phyloP scores from a whole-genome alignment of 2,329 filamentous ascomycete species.

The Chrysosporium keratinophilum region DNA sequence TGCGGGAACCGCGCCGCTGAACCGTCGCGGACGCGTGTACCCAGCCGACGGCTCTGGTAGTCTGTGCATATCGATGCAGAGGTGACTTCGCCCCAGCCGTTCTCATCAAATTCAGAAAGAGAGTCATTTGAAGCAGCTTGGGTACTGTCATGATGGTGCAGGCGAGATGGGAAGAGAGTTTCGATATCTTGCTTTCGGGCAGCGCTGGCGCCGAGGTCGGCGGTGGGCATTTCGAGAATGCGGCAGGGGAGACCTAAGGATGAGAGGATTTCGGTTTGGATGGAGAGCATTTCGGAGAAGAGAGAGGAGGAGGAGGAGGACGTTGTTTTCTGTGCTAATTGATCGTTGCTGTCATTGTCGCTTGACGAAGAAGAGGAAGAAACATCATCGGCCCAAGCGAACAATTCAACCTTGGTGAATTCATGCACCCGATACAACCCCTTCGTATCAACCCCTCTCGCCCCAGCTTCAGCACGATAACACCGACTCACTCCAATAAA shows the following conservation, averaged over 20 bases:
- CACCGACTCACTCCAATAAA: slow-evolving; percentile 79
- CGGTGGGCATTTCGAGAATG: slow-evolving; percentile 81
- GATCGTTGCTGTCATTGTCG: not conserved
- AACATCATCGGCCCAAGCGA: slow-evolving; percentile 64
- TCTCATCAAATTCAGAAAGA: not conserved
- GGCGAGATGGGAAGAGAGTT: slow-evolving; percentile 71
- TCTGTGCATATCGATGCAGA: slow-evolving; percentile 86
- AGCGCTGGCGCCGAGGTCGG: slow-evolving; percentile 82
- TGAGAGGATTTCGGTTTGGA: slow-evolving; percentile 74
- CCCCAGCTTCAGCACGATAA: slow-evolving; percentile 90
- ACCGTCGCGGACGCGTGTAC: slow-evolving; percentile 53
- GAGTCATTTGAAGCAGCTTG: slow-evolving; percentile 29
- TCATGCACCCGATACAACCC: slow-evolving; percentile 95
- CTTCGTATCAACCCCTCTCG: slow-evolving; percentile 80
- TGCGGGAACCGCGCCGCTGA: slow-evolving; percentile 55
- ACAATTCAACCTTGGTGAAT: slow-evolving; percentile 97
- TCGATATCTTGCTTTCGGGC: slow-evolving; percentile 86
- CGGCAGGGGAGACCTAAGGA: slow-evolving; percentile 73
- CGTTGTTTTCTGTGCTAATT: slow-evolving; percentile 17
- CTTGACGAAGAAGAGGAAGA: not conserved
- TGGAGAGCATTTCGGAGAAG: slow-evolving; percentile 75
- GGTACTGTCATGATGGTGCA: slow-evolving; percentile 10
- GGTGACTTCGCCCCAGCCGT: slow-evolving; percentile 86
- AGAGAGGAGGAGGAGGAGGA: slow-evolving; percentile 34
- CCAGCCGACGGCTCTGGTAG: slow-evolving; percentile 77